Percentiles rank a stretch among this genome's conserved stretches.
These are phyloP conservation scores for Fusarium veterinarium DNA, from an alignment of 2,329 filamentous ascomycete species.

Conservation along the genomic window DNA sequence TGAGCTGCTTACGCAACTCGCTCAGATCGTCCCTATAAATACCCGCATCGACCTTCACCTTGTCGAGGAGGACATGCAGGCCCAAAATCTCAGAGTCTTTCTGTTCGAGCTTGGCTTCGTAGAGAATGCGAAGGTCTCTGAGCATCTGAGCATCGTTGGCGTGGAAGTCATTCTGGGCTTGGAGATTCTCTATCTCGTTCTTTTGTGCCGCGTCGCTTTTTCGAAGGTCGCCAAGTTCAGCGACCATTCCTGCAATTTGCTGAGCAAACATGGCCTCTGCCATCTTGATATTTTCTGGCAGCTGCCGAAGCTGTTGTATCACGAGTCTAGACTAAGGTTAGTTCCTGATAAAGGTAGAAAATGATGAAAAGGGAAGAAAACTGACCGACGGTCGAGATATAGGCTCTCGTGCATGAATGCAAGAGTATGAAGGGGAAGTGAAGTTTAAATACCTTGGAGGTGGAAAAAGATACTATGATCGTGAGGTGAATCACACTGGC, in stretches of 20 bases:
- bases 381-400: not conserved
- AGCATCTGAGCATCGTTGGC: not conserved
- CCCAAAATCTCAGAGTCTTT: not conserved
- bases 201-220: not conserved
- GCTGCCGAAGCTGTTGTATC: not conserved
- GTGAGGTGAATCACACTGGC: not conserved
- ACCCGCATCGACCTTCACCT: not conserved
- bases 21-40: not conserved
- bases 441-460: not conserved
- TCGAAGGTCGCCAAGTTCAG: not conserved
- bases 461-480: not conserved
- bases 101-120: not conserved
- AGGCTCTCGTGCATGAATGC: not conserved
- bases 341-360: not conserved
- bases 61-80: not conserved
- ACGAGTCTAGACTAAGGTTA: not conserved
- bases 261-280: not conserved
- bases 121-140: not conserved
- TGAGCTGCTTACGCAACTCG: not conserved
- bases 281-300: not conserved
- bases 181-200: not conserved
- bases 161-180: not conserved
- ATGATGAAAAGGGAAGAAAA: not conserved
- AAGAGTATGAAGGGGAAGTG: not conserved
- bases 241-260: not conserved